Percentiles rank a stretch among this genome's conserved stretches.
Conservation (phyloP, 345 rosid species). For the Salix dunnii region DNA sequence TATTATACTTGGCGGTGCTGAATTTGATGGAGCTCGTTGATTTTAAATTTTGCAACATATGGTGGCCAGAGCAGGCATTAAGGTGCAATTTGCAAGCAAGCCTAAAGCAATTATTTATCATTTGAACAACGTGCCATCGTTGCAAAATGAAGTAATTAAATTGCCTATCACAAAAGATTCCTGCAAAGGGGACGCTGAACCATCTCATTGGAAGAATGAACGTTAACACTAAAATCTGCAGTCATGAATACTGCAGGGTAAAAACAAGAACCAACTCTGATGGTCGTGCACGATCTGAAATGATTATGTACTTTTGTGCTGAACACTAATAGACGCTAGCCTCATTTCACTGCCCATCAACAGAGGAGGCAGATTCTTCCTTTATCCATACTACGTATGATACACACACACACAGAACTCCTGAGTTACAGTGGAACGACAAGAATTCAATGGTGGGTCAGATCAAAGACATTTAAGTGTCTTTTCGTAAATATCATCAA, state of each 20-base stretch:
- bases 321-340: neutral
- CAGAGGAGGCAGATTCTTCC: neutral
- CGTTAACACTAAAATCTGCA: neutral
- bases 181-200: neutral
- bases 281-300: slow-evolving; percentile 7
- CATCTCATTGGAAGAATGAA: neutral
- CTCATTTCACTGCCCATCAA: neutral
- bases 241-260: neutral
- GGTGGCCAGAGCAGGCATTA: neutral
- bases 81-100: neutral
- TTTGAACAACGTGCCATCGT: neutral
- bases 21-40: too few species aligned
- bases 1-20: neutral
- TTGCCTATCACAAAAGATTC: neutral
- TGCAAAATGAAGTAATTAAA: neutral
- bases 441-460: slow-evolving; percentile 48
- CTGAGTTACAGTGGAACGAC: slow-evolving; percentile 21
- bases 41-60: too few species aligned
- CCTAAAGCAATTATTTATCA: neutral
- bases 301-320: slow-evolving; percentile 18
- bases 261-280: neutral
- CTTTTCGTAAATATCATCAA: slow-evolving; percentile 5
- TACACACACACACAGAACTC: neutral
- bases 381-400: neutral
- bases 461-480: slow-evolving; percentile 8